Percentiles rank a stretch among this genome's conserved stretches.
These are phyloP conservation scores for Dictyostelium capitatum DNA, from an alignment of 78 protist genomes.

Conservation along the genomic window DNA sequence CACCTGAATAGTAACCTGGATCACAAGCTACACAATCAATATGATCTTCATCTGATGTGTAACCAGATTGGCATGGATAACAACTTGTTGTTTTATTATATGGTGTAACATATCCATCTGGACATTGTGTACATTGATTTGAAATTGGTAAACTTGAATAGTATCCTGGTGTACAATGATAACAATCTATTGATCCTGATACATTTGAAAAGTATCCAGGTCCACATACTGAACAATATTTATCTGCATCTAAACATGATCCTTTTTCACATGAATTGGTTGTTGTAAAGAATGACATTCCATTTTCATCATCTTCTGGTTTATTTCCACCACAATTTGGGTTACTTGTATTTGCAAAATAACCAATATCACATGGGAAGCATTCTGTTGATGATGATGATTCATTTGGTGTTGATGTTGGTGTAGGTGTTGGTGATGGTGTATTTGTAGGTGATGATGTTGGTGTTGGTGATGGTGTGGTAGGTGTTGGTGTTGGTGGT, in stretches of 20 bases:
- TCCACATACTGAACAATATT: background rate
- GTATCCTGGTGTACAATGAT: slow-evolving; percentile 20
- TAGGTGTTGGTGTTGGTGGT: slow-evolving; percentile 23
- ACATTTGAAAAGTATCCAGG: background rate
- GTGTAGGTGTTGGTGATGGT: background rate
- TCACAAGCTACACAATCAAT: slow-evolving; percentile 24
- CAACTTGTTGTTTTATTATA: background rate
- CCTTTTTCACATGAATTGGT: background rate
- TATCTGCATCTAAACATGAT: background rate
- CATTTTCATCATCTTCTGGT: background rate
- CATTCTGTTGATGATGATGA: background rate
- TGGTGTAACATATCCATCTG: slow-evolving; percentile 1
- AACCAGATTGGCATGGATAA: slow-evolving; percentile 20
- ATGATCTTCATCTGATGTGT: background rate
- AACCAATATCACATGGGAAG: background rate
- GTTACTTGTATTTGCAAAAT: background rate
- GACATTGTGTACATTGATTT: slow-evolving; percentile 4
- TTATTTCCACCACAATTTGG: background rate
- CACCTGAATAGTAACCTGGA: slow-evolving; percentile 7
- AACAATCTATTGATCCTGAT: slow-evolving; percentile 7
- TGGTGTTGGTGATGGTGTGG: background rate
- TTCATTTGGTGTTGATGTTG: slow-evolving; percentile 3
- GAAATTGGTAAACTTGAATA: background rate
- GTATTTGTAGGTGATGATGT: background rate
- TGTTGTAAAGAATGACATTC: background rate